Base-by-base conservation (phyloP, 768 basidiomycete species). In the Trametes sanguinea region DNA sequence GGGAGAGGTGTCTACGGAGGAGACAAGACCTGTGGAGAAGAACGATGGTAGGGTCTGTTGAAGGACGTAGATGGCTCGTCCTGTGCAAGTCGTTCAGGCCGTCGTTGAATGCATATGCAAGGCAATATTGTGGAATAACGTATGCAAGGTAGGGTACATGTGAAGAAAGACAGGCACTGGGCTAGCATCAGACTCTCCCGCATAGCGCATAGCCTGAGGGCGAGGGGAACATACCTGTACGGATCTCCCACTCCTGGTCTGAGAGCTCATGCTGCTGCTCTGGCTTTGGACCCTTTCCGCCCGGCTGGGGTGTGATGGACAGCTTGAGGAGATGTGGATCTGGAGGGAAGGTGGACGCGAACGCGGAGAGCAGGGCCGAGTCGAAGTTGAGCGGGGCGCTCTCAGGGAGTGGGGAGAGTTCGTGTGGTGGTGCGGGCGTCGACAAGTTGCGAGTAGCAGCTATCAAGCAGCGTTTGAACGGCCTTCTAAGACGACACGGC, bases 231-330 rank as follows among this genome's bases (percentile, higher is more conserved):
- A 40, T 60, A 87, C 90, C 89, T 67, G 88, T 89, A 29, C 88
- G 85, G 52, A 91, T 80, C 68, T 90, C 84, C 90, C 90, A 92
- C 67, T 92, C 90, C 6, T 79, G 77, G 71, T 92, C 90, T 1
- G 88, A 82, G 7, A 91, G 68, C 63, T 78, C 64, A 9, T 63
- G 48, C 3, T 45, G 56, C 3, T 47, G 33, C 0, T 57, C 51
- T n/a, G 35, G 32, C 8, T 29, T 43, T 2, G 60, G 30, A 29
- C 32, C 9, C 1, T 44, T 30, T 13, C 50, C 40, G 10, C 33
- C 43, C 13, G 61, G 3, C 7, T 47, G 35, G 4, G 33, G 33
- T 4, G 30, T 16, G 27, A 2, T 30, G 37, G 47, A 16, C 13
- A 11, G 10, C 16, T 43, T 1, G 29, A 35, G 16, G 29, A 52